Base-by-base conservation (phyloP, 1,139 yeast species). In the Protomyces pachydermus region DNA sequence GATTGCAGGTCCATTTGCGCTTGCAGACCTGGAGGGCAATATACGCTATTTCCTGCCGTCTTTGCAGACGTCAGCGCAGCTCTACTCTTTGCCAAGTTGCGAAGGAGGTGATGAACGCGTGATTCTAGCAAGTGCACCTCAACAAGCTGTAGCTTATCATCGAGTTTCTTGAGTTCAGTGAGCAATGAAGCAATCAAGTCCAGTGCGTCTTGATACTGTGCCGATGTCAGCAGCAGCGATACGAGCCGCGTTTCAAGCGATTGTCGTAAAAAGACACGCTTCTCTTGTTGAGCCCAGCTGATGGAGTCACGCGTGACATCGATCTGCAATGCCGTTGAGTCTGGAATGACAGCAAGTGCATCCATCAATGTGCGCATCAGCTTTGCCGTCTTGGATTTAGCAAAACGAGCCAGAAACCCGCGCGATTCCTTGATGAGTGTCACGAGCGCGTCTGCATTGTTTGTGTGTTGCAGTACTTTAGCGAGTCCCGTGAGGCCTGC, bases 1-100 rank as follows among this genome's bases (percentile, higher is more conserved):
- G 95, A 86, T 85, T 91, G 93, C 77, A 91, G 83, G 75, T 95
- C 98, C 66, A 95, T 81, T 73, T 91, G 96, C 0, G 98, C 98
- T 76, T 95, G 97, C 71, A 88, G 83, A 61, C 86, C 79, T n/a
- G 98, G 90, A 10, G 98, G 97, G 71, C 97, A 89, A 77, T 91
- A 95, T 65, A 95, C 90, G 48, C 97, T 84, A 75, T 93, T 95
- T 16, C 98, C 98, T 5, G 96, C 87, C 0, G 98, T 95, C 76
- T 98, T 84, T 1, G 98, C 97, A 66, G 96, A 86, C 3, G 98
- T 91, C 70, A 95, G 81, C 3, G 97, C 86, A 5, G 98, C 98
- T 72, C 90, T 84, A 14, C 96, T 82, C 76, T 91, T 93, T n/a
- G 97, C 88, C 72, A 89, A 81, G 74, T 95, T 95, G 75, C 97